Evolutionary conservation across 169 alveolate species (phyloP), one percentile per base, ranked within the genome.

Genomic region (Amoebophrya sp.): DNA sequence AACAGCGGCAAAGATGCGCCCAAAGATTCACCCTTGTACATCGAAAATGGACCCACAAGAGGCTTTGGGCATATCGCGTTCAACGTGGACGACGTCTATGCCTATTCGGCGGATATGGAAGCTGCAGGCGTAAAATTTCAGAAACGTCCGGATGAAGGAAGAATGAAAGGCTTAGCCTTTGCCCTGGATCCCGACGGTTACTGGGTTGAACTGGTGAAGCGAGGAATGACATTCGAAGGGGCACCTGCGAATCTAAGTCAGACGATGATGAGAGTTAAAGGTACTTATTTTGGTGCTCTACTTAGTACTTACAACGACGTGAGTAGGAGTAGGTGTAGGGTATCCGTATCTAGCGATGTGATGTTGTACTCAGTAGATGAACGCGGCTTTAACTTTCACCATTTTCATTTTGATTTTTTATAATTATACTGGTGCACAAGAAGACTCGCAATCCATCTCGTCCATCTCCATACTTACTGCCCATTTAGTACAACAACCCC

Each of bases 21-120:
- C 3, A 1, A 1, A 36, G 83, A 65, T 6, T 26, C 39, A 29
- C 83, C 83, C 83, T 36, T 65, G 83, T 65, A 6, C 33, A 1
- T 6, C 39, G 83, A 65, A 26, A 94, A 90, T 41, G 96, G 95
- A 77, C 94, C 95, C 90, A 92, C 94, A 78, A 93, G 95, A 55
- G 97, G 97, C 40, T 95, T 95, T 90, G 97, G 97, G 39, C 96
- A 95, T 89, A 95, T 95, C 41, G 96, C 96, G 41, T 95, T 95
- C 89, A 94, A 95, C 76, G 92, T 94, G 41, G 90, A 92, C 29
- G 92, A 95, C 93, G 95, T 95, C 36, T 76, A 78, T 12, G 95
- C 89, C 38, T 47, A 89, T 26, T 40, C 92, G 40, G 93, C 90
- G 83, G 90, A 94, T 94, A 33, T 93, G 90, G 93, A 90, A 29